phyloP scores from a whole-genome alignment of 228 moss, liverwort and hornwort genomes.

The Sphagnum magellanicum region DNA sequence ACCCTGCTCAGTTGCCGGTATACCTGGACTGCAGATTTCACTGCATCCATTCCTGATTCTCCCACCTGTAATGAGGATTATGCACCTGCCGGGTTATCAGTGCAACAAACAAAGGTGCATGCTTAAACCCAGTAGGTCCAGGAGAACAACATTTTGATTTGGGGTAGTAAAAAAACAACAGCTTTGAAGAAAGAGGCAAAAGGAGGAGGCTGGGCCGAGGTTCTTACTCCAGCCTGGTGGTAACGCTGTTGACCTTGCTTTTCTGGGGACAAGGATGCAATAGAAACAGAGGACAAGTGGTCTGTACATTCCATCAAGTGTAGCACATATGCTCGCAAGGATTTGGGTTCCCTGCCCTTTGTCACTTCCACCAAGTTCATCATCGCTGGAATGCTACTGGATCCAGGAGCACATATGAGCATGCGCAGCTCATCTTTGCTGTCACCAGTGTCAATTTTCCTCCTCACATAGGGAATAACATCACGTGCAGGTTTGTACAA shows the following conservation, averaged over 20 bases:
- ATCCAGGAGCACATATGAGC: slow-evolving; percentile 53
- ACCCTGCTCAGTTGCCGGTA: slow-evolving; percentile 37
- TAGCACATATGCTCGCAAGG: slow-evolving; percentile 40
- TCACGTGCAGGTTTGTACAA: slow-evolving; percentile 63
- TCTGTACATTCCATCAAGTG: slow-evolving; percentile 58
- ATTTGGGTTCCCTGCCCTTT: slow-evolving; percentile 29
- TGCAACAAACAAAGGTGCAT: slow-evolving; percentile 5
- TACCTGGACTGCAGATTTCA: slow-evolving; percentile 39
- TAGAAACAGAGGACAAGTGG: slow-evolving; percentile 45
- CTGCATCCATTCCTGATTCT: slow-evolving; percentile 22
- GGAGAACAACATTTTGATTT: background rate
- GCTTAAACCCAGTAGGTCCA: background rate
- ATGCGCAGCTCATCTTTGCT: slow-evolving; percentile 50
- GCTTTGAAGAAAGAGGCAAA: background rate
- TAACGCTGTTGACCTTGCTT: slow-evolving; percentile 1
- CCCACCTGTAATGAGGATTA: slow-evolving; percentile 4
- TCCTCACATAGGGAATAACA: slow-evolving; percentile 30
- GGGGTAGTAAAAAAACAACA: background rate
- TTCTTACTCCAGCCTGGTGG: slow-evolving; percentile 7
- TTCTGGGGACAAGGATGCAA: slow-evolving; percentile 14
- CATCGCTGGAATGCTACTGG: slow-evolving; percentile 42
- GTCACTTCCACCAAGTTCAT: slow-evolving; percentile 45
- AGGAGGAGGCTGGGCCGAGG: background rate
- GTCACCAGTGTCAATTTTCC: slow-evolving; percentile 32
- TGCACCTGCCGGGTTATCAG: background rate